These are phyloP conservation scores for Amanita jacksonii DNA, from an alignment of 768 basidiomycete species.

Conservation along the genomic window DNA sequence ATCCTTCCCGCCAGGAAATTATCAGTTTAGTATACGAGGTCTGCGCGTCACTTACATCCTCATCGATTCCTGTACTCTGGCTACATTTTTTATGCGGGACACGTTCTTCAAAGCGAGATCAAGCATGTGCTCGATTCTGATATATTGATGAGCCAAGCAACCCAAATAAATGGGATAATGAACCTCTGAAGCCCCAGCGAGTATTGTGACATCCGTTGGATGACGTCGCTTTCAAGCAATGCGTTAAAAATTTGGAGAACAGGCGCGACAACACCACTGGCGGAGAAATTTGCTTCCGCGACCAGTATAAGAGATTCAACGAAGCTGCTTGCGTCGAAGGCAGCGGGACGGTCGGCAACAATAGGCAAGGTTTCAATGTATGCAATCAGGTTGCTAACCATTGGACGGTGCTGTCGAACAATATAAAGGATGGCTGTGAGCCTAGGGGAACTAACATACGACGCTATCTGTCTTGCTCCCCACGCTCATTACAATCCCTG, in stretches of 20 bases:
- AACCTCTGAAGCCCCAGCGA: constrained; percentile 44
- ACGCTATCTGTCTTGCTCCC: constrained; percentile 81
- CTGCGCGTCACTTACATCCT: constrained; percentile 46
- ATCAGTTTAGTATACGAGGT: not conserved
- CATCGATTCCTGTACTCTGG: constrained; percentile 73
- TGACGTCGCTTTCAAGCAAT: constrained; percentile 58
- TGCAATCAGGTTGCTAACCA: constrained; percentile 46
- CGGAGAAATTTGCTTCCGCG: constrained; percentile 41
- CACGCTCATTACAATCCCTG: constrained; percentile 69
- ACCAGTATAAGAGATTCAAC: constrained; percentile 48
- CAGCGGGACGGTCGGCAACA: constrained; percentile 14
- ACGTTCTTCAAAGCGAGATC: constrained; percentile 53
- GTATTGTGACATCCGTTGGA: constrained; percentile 39
- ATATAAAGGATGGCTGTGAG: not conserved
- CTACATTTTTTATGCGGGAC: constrained; percentile 68
- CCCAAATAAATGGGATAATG: constrained; percentile 28
- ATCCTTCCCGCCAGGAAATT: constrained; percentile 33
- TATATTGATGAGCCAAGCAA: constrained; percentile 26
- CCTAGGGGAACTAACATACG: constrained; percentile 34
- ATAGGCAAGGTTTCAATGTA: constrained; percentile 50
- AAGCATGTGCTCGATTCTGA: constrained; percentile 47
- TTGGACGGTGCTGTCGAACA: constrained; percentile 51
- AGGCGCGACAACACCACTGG: constrained; percentile 76
- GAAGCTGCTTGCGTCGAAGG: constrained; percentile 43
- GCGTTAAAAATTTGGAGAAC: constrained; percentile 67